Conservation (phyloP, 495 filamentous ascomycete species). For the Penicillium verhagenii region DNA sequence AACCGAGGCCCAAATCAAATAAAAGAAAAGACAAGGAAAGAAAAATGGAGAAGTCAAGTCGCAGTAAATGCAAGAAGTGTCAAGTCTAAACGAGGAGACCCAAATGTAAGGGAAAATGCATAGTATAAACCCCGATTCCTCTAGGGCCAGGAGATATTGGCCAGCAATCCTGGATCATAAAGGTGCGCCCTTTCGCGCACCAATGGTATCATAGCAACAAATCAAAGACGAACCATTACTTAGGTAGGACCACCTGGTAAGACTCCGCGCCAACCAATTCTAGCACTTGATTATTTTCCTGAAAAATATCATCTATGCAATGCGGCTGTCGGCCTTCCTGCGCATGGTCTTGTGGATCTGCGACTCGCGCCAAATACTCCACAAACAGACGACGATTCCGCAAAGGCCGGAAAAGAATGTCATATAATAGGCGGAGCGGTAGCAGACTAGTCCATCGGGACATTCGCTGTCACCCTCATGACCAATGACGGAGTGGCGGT, state of each 20-base stretch:
- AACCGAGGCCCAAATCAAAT: neutral
- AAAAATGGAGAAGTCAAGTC: neutral
- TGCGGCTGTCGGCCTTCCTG: conserved; percentile 37
- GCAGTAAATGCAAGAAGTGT: conserved; percentile 12
- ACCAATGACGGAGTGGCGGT: conserved; percentile 69
- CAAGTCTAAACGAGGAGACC: conserved; percentile 13
- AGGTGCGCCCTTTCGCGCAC: neutral
- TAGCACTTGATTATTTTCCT: neutral
- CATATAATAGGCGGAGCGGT: conserved; percentile 74
- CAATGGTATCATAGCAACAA: neutral
- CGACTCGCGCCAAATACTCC: conserved; percentile 72
- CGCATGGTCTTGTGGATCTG: conserved; percentile 25
- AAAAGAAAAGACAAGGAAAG: neutral
- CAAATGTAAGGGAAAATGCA: neutral
- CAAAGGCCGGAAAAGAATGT: conserved; percentile 74
- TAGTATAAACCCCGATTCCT: neutral
- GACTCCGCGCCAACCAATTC: neutral
- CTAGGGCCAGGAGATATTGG: neutral
- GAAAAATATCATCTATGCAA: conserved; percentile 26
- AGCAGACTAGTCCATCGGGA: conserved; percentile 76
- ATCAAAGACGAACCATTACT: neutral
- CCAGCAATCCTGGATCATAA: conserved; percentile 4
- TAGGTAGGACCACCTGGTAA: neutral
- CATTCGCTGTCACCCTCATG: conserved; percentile 71
- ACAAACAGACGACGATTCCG: conserved; percentile 68